Evolutionary conservation across 225 moss, liverwort and hornwort genomes (phyloP), one percentile per base, ranked within the genome.

Genomic region (Pseudisothecium myosuroides): DNA sequence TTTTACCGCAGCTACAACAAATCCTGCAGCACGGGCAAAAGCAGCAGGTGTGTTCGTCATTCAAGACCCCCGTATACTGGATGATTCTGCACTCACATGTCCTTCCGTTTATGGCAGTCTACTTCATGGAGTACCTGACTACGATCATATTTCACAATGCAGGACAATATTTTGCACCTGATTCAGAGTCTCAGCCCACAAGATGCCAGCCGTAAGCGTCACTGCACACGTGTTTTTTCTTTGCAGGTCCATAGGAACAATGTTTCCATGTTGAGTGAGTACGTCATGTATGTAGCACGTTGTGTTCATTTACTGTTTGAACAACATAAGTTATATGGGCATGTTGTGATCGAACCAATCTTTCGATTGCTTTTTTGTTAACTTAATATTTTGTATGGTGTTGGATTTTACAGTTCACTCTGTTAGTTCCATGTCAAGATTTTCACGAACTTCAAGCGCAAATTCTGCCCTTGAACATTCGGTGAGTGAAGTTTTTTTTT

Each of bases 1-100:
- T 94, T 81, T 83, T 94, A 50, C 91, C 93, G 89, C 93, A 94
- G 75, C 81, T 94, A 81, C 93, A 93, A 86, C 93, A 93, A 83
- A 91, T 93, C 76, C 81, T 92, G 90, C 93, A 93, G 69, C 92
- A 93, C 72, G 93, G 91, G 68, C 92, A 91, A 86, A 93, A 89
- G 87, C 93, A 93, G 91, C 94, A 94, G 93, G 94, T 94, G 41
- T 76, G 74, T 71, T 66, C 43, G 55, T 87, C 90, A 76, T 50
- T 85, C 52, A 68, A 68, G 60, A 56, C 67, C 34, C 68, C 54
- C 65, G 59, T 68, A 54, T 28, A 45, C 54, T 58, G 69, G 75
- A 88, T n/a, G 87, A 83, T 79, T 81, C 39, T 87, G 87, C 76
- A 39, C 59, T 89, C 39, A 34, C 39, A 82, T 89, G 85, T 36